Conservation (phyloP, 352 stramenopile species). For the Phytophthora aleatoria region DNA sequence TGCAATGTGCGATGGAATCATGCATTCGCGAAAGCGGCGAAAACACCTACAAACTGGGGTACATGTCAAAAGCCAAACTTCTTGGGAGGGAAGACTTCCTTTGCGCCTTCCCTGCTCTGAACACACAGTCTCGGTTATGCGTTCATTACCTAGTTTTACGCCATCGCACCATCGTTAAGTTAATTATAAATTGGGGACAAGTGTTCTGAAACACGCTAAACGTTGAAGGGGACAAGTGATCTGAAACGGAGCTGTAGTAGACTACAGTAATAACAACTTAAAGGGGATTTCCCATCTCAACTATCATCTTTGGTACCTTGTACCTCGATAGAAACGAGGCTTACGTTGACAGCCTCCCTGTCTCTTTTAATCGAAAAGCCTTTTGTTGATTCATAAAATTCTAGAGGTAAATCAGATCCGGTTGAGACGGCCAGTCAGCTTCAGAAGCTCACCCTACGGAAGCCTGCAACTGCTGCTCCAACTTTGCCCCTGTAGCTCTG, state of each 20-base stretch:
- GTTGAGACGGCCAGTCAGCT: too few relatives aligned
- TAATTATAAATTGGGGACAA: slow-evolving; percentile 1
- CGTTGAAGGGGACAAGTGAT: slow-evolving; percentile 3
- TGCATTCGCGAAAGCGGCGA: slow-evolving; percentile 3
- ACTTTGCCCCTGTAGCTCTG: too few relatives aligned
- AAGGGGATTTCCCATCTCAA: too few relatives aligned
- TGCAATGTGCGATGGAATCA: slow-evolving; percentile 6
- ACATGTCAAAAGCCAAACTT: slow-evolving; percentile 18
- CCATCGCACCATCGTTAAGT: not conserved
- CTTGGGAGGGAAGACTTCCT: slow-evolving; percentile 14
- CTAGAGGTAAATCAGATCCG: too few relatives aligned
- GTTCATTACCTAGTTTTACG: not conserved
- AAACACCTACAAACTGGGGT: not conserved
- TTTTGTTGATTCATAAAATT: too few relatives aligned
- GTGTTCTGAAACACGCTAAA: slow-evolving; percentile 3
- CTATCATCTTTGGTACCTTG: too few relatives aligned
- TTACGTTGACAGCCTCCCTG: too few relatives aligned
- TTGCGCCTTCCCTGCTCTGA: slow-evolving; percentile 3
- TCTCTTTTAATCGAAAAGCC: too few relatives aligned
- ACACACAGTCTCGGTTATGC: slow-evolving; percentile 1
- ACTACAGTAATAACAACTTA: too few relatives aligned
- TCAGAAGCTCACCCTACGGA: too few relatives aligned
- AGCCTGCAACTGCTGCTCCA: too few relatives aligned
- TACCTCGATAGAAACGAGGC: too few relatives aligned
- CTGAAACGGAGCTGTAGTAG: not conserved